Conservation (phyloP, 2,329 filamentous ascomycete genomes). For the Exophiala phaeomuriformis region DNA sequence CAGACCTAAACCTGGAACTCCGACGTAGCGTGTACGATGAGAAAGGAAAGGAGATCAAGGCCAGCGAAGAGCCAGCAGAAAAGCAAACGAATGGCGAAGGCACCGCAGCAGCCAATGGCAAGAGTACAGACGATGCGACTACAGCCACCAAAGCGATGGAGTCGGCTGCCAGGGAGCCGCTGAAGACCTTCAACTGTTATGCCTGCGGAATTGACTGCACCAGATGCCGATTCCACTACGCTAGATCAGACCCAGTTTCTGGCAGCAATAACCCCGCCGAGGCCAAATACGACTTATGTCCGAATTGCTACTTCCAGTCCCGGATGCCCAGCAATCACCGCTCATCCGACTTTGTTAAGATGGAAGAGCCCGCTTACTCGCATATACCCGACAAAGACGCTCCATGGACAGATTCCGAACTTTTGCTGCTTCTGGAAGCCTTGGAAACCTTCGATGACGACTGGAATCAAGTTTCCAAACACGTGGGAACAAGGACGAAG, state of each 20-base stretch:
- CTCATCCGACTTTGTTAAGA: conserved; percentile 74
- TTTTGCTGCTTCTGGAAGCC: conserved; percentile 80
- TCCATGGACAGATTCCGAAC: conserved; percentile 85
- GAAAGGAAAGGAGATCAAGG: conserved; percentile 70
- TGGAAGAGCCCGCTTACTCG: conserved; percentile 80
- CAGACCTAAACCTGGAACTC: conserved; percentile 83
- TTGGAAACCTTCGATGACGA: conserved; percentile 92
- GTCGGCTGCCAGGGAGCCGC: conserved; percentile 54
- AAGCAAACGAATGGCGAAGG: conserved; percentile 64
- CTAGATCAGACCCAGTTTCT: conserved; percentile 54
- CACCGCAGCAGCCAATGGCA: conserved; percentile 56
- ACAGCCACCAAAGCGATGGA: conserved; percentile 59
- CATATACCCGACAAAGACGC: conserved; percentile 73
- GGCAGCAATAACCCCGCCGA: conserved; percentile 49
- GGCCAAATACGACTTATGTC: conserved; percentile 79
- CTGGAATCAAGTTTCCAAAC: conserved; percentile 86
- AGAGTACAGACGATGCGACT: conserved; percentile 40
- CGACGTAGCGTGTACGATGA: conserved; percentile 93
- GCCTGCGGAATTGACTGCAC: conserved; percentile 89
- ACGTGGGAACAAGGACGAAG: conserved; percentile 81
- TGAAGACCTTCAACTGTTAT: conserved; percentile 69
- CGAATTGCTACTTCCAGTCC: conserved; percentile 79
- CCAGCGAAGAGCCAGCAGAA: conserved; percentile 58
- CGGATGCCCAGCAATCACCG: conserved; percentile 73
- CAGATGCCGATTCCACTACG: conserved; percentile 61